These are phyloP conservation scores for Psophocarpus tetragonolobus DNA, from an alignment of 306 rosid genomes.

Conservation along the genomic window DNA sequence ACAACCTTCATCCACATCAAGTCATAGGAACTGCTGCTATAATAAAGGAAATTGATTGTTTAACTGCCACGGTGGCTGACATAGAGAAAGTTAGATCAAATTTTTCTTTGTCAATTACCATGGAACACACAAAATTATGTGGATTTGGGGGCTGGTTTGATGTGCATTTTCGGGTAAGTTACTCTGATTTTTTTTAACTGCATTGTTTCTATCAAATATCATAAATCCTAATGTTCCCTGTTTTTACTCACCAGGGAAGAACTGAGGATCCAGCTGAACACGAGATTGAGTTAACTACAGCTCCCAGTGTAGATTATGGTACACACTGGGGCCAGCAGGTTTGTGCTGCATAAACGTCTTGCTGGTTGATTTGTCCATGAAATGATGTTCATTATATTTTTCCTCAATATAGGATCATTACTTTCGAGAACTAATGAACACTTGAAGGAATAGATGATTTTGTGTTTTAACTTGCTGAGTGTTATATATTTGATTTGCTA, in stretches of 20 bases:
- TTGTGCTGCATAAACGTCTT: conserved; percentile 21
- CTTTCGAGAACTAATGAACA: conserved; percentile 3
- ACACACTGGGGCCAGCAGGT: conserved; percentile 99
- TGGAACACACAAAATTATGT: conserved; percentile 62
- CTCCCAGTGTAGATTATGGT: conserved; percentile 64
- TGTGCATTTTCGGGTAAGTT: conserved; percentile 89
- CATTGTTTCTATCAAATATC: conserved; percentile 11
- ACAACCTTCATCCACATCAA: conserved; percentile 89
- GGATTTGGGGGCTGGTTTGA: conserved; percentile 99
- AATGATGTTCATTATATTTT: neutral
- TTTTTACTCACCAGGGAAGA: conserved; percentile 70
- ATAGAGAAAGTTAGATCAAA: conserved; percentile 71
- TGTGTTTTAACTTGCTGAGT: neutral
- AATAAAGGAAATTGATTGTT: conserved; percentile 83
- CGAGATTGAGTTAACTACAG: conserved; percentile 86
- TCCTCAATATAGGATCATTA: conserved; percentile 10
- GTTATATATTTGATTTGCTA: neutral
- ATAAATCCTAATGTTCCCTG: neutral
- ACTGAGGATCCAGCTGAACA: conserved; percentile 79
- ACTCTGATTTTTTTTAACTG: conserved; percentile 13
- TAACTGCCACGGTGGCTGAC: conserved; percentile 81
- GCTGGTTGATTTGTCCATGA: neutral
- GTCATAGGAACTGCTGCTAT: conserved; percentile 78
- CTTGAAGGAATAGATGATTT: conserved; percentile 9
- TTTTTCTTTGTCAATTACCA: conserved; percentile 54